Evolutionary conservation across 1,284 basidiomycete genomes (phyloP).

Genomic region (Cutaneotrichosporon arboriforme): DNA sequence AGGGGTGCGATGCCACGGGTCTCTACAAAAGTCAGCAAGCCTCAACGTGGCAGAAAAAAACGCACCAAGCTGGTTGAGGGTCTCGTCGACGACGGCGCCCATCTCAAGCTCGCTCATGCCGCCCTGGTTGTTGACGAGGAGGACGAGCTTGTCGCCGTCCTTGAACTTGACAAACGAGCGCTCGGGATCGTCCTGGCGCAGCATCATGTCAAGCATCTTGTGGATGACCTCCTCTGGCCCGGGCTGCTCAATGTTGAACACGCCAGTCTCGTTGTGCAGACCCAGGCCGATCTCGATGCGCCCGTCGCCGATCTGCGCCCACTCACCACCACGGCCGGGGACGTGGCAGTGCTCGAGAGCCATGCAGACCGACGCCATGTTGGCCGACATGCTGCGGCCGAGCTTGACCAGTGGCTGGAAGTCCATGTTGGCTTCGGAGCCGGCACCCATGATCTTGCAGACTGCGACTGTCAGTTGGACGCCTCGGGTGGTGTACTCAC

Average conservation of each 20-base stretch:
- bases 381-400: slow-evolving; percentile 36
- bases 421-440: slow-evolving; percentile 30
- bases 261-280: slow-evolving; percentile 52
- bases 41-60: too few relatives aligned
- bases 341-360: slow-evolving; percentile 53
- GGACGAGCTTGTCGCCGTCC: slow-evolving; percentile 43
- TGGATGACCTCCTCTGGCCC: slow-evolving; percentile 35
- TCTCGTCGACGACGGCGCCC: slow-evolving; percentile 49
- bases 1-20: slow-evolving; percentile 40
- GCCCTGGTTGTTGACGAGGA: slow-evolving; percentile 52
- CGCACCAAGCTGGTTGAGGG: slow-evolving; percentile 38
- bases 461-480: slow-evolving; percentile 20
- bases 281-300: slow-evolving; percentile 52
- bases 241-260: slow-evolving; percentile 41
- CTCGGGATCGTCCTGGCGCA: slow-evolving; percentile 49
- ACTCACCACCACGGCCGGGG: slow-evolving; percentile 49
- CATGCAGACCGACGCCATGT: slow-evolving; percentile 49
- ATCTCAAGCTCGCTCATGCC: slow-evolving; percentile 51
- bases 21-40: slow-evolving; percentile 5
- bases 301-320: slow-evolving; percentile 44
- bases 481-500: slow-evolving; percentile 21
- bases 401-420: slow-evolving; percentile 36
- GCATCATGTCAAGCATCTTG: slow-evolving; percentile 36
- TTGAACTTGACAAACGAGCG: slow-evolving; percentile 49
- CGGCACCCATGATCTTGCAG: slow-evolving; percentile 45